Evolutionary conservation across 2,329 filamentous ascomycete genomes (phyloP).

Genomic region (Geosmithia putterillii): DNA sequence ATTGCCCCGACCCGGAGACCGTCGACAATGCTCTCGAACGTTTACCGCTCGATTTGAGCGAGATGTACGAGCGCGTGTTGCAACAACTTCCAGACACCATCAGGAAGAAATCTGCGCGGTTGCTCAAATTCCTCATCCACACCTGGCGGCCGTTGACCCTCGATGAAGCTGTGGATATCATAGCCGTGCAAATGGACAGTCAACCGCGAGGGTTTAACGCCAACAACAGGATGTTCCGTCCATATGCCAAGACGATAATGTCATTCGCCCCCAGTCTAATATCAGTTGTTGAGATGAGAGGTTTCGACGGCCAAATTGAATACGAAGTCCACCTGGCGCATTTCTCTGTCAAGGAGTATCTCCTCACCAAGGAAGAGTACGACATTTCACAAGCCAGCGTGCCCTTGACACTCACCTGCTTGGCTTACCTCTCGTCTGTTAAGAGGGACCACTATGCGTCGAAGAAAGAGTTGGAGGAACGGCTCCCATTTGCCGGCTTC

Average conservation of each 20-base stretch:
- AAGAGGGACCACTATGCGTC: neutral
- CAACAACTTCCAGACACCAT: neutral
- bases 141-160: neutral
- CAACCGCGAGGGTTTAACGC: neutral
- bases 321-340: neutral
- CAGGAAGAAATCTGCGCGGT: neutral
- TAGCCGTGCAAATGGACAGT: neutral
- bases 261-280: neutral
- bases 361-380: neutral
- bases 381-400: neutral
- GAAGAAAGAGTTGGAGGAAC: neutral
- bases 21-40: neutral
- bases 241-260: neutral
- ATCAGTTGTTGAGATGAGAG: neutral
- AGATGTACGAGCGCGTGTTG: neutral
- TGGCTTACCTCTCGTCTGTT: neutral
- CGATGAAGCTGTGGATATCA: neutral
- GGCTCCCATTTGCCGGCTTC: neutral
- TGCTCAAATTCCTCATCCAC: neutral
- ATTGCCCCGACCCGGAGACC: neutral
- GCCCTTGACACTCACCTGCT: neutral
- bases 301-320: neutral
- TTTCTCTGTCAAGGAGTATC: neutral
- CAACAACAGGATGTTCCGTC: neutral
- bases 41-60: neutral